Evolutionary conservation across 2,329 filamentous ascomycete species (phyloP), one percentile per base, ranked within the genome.

Genomic region (Sporothrix phasma): DNA sequence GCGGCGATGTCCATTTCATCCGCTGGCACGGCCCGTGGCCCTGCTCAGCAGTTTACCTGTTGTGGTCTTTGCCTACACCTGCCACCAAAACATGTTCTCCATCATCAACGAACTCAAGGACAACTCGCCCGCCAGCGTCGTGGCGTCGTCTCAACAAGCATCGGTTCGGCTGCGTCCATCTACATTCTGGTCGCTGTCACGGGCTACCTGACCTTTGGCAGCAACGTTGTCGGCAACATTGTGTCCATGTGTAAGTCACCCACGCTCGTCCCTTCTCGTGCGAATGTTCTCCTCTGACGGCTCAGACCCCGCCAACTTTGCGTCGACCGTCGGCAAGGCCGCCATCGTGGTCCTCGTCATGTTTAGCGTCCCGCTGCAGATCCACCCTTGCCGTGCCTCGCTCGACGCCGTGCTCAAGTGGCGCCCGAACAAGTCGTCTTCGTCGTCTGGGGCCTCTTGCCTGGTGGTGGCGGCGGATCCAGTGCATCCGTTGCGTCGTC

Each of bases 21-120:
- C 78, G 84, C 67, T 96, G 91, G 88, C 88, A 86, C 49, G 90
- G 93, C 7, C 81, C 90, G 80, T 96, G 10, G 84, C 88, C 41
- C 87, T 89, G 6, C 80, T 99, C 62, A 91, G 90, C 69, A 92
- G 89, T 67, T 85, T 99, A 68, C 94, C 94, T 0, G 92, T 99
- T 62, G 92, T 97, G 64, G 90, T 99, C 2, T 99, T 99, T 79
- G 94, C 93, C n/a, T 99, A 97, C 74, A 99, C 94, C 1, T 99
- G 94, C 74, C 94, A 99, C 75, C 94, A 99, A 72, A 99, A 99
- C 90, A 99, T 99, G 94, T 99, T 99, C 74, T 96, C 93, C 11
- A 96, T 99, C 69, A 78, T 99, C 51, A 99, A 99, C 71, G 94
- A 99, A 76, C 91, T 99, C 69, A 82, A 85, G 65, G 87, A 96